Evolutionary conservation across 345 rosid species (phyloP).

Genomic region (Populus tremula): DNA sequence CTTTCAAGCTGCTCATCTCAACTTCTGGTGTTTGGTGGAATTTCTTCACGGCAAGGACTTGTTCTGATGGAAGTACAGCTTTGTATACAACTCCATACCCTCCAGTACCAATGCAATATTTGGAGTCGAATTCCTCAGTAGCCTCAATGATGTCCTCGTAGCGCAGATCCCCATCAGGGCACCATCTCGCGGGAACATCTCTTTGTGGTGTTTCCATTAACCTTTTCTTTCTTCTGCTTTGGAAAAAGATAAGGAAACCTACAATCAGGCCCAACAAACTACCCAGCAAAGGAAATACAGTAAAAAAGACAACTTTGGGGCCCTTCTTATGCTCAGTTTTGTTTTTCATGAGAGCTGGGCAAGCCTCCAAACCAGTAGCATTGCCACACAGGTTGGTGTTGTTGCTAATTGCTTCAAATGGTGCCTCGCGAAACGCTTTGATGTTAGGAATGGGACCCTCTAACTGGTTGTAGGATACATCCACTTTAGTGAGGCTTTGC

Average conservation of each 20-base stretch:
- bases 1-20: neutral
- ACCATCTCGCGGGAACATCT: neutral
- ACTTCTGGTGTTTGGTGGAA: neutral
- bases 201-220: neutral
- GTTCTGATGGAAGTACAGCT: constrained; percentile 1
- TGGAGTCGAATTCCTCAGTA: constrained; percentile 8
- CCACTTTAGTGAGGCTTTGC: neutral
- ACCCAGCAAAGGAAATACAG: neutral
- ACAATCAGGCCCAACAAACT: neutral
- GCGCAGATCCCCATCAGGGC: neutral
- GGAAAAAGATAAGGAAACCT: neutral
- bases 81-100: constrained; percentile 7
- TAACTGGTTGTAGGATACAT: constrained; percentile 1
- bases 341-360: neutral
- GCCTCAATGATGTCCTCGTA: constrained; percentile 6
- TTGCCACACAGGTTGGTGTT: constrained; percentile 18
- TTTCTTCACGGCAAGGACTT: constrained; percentile 11
- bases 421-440: constrained; percentile 14
- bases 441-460: constrained; percentile 10
- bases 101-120: constrained; percentile 7
- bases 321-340: neutral
- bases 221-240: neutral
- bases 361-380: constrained; percentile 6
- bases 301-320: neutral
- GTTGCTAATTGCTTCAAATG: constrained; percentile 13